Evolutionary conservation across 164 flowering plant species (phyloP).

Genomic region (Vitis vinifera): ASM3070453v1 NC_081814.1:16019001-16019500

Average conservation of each 20-base stretch:
- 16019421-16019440: background rate
- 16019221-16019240: slow-evolving; percentile 79
- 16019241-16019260: slow-evolving; percentile 28
- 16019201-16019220: slow-evolving; percentile 3
- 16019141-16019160: no score
- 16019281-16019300: slow-evolving; percentile 69
- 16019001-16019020: no score
- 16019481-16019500: slow-evolving; percentile 83
- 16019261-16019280: slow-evolving; percentile 44
- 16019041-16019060: no score
- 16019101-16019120: no score
- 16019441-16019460: background rate
- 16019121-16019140: no score
- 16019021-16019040: no score
- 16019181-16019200: no score
- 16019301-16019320: slow-evolving; percentile 66
- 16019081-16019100: no score
- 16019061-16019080: no score
- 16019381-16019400: background rate
- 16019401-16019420: background rate
- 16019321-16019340: slow-evolving; percentile 86
- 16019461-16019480: slow-evolving; percentile 37
- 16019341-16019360: slow-evolving; percentile 94
- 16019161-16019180: no score
- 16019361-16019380: slow-evolving; percentile 78